phyloP scores from a whole-genome alignment of 495 filamentous ascomycete genomes.

The Podospora didyma region DNA sequence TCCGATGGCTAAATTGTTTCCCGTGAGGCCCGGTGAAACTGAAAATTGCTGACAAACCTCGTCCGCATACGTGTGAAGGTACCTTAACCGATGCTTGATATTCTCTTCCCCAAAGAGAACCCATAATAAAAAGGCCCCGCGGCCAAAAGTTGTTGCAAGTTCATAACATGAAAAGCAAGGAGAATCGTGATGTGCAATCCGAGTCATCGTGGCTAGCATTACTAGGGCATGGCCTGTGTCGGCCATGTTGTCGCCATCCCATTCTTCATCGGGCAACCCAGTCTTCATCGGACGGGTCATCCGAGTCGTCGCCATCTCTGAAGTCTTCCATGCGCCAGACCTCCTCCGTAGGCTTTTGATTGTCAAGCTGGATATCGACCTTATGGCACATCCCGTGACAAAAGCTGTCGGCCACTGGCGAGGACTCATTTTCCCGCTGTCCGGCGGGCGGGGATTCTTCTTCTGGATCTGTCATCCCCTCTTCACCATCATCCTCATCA shows the following conservation, averaged over 20 bases:
- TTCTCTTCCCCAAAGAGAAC: no score
- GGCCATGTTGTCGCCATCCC: conserved; percentile 55
- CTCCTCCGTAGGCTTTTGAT: conserved; percentile 70
- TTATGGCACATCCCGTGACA: conserved; percentile 76
- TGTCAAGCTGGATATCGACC: conserved; percentile 79
- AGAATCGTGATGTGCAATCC: neutral
- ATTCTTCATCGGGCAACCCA: conserved; percentile 67
- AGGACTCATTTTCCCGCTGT: neutral
- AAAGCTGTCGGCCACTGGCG: conserved; percentile 20
- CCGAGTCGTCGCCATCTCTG: conserved; percentile 60
- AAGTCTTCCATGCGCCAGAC: conserved; percentile 77
- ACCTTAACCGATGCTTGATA: no score
- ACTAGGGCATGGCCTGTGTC: conserved; percentile 19
- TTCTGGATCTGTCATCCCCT: neutral
- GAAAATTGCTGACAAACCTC: no score
- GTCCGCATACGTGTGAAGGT: no score
- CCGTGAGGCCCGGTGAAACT: no score
- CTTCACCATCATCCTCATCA: conserved; percentile 23
- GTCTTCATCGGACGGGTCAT: conserved; percentile 62
- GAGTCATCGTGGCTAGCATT: neutral
- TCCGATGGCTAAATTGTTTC: no score
- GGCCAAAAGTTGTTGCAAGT: no score
- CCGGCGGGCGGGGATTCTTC: neutral
- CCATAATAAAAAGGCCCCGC: no score
- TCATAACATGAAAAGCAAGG: no score